These are phyloP conservation scores for Lactarius vividus DNA, from an alignment of 768 basidiomycete genomes.

Conservation along the genomic window DNA sequence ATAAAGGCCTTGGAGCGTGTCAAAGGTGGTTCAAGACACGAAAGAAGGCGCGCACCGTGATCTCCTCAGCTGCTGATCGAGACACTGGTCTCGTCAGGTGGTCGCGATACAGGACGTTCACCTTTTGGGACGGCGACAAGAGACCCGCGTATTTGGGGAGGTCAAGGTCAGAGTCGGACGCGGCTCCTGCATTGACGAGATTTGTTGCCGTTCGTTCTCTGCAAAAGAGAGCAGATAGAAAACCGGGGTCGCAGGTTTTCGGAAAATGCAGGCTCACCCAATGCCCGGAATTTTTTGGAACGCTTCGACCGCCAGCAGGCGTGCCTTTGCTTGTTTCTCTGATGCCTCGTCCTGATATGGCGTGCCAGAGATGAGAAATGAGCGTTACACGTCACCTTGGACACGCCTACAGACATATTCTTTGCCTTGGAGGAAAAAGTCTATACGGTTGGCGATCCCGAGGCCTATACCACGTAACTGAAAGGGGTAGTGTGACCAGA, in stretches of 20 bases:
- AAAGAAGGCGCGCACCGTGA: conserved; percentile 40
- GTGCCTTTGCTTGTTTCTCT: conserved; percentile 31
- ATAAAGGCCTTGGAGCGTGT: conserved; percentile 45
- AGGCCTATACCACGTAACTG: conserved; percentile 27
- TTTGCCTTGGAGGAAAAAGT: conserved; percentile 24
- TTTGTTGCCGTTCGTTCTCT: conserved; percentile 37
- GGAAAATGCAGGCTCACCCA: conserved; percentile 40
- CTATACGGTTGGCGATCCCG: conserved; percentile 28
- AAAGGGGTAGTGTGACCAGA: not conserved
- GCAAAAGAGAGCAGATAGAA: conserved; percentile 1
- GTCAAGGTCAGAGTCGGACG: conserved; percentile 41
- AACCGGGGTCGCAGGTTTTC: not conserved
- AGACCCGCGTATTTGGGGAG: conserved; percentile 37
- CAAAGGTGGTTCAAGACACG: not conserved
- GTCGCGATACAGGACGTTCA: conserved; percentile 41
- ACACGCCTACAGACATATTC: conserved; percentile 26
- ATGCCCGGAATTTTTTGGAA: conserved; percentile 45
- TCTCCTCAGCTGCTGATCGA: conserved; percentile 42
- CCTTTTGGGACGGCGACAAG: conserved; percentile 40
- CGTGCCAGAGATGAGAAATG: not conserved
- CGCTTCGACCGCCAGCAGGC: conserved; percentile 32
- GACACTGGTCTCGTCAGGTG: conserved; percentile 39
- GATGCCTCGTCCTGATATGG: conserved; percentile 21
- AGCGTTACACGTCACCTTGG: not conserved
- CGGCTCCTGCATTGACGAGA: conserved; percentile 53